These are phyloP conservation scores for Botrytis paeoniae DNA, from an alignment of 2,329 filamentous ascomycete species.

Conservation along the genomic window DNA sequence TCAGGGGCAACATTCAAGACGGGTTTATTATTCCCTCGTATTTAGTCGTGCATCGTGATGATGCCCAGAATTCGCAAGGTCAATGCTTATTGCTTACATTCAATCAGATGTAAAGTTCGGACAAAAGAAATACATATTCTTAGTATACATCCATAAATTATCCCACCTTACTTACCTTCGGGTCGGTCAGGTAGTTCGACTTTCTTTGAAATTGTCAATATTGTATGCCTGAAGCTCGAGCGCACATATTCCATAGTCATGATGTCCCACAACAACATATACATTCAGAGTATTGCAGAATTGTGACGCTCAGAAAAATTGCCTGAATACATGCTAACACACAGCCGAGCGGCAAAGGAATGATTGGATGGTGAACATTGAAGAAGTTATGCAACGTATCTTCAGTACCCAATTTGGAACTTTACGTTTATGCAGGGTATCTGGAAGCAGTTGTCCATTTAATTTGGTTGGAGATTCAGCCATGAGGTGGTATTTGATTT, in stretches of 20 bases:
- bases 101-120: background rate
- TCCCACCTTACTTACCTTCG: background rate
- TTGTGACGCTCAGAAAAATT: background rate
- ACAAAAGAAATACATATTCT: background rate
- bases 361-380: slow-evolving; percentile 2
- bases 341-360: slow-evolving; percentile 12
- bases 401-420: background rate
- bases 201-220: background rate
- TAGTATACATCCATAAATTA: background rate
- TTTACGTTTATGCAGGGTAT: slow-evolving; percentile 10
- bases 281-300: background rate
- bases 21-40: slow-evolving; percentile 1
- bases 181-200: background rate
- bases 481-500: background rate
- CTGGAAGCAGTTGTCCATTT: background rate
- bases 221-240: background rate
- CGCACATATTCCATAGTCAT: background rate
- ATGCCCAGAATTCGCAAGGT: slow-evolving; percentile 9
- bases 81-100: slow-evolving; percentile 15
- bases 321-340: background rate
- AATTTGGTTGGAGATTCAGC: slow-evolving; percentile 6
- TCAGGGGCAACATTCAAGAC: slow-evolving; percentile 8
- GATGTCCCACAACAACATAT: background rate
- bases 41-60: slow-evolving; percentile 9
- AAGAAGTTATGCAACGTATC: slow-evolving; percentile 1